A percentile compares a stretch with the other conserved stretches of the same genome.
Evolutionary conservation across 164 flowering plant species (phyloP).

Genomic region (Echeveria elegans): DNA sequence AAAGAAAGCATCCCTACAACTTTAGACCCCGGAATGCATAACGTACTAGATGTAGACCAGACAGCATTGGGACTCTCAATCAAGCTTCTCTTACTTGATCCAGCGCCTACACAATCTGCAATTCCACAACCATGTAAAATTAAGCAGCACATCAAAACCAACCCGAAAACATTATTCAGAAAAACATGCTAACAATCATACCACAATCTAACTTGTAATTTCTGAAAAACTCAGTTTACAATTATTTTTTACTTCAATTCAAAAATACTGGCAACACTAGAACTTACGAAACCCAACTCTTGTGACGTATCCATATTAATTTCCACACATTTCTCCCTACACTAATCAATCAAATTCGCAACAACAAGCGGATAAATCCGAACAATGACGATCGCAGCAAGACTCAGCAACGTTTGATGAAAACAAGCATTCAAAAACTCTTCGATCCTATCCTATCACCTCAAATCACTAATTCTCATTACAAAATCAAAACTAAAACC

Average conservation of each 20-base stretch:
- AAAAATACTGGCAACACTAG: no score
- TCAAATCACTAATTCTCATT: neutral
- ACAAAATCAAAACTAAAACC: neutral
- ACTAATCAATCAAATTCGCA: no score
- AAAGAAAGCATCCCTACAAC: conserved; percentile 15
- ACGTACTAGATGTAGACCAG: neutral
- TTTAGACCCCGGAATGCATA: conserved; percentile 1
- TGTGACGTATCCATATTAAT: no score
- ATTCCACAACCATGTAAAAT: neutral
- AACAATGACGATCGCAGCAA: no score
- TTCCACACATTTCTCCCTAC: no score
- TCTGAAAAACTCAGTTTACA: no score
- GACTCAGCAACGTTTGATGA: no score
- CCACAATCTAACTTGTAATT: no score
- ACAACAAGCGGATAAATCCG: no score
- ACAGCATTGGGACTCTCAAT: neutral
- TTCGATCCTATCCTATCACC: neutral
- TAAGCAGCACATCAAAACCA: neutral
- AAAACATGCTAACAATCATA: neutral
- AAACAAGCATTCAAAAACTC: neutral
- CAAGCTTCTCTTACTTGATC: neutral
- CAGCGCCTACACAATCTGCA: neutral
- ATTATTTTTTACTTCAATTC: no score
- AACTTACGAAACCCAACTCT: no score
- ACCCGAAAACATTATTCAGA: no score